Evolutionary conservation across 331 rosid genomes (phyloP), one percentile per base, ranked within the genome.

Genomic region (Rhamnella rubrinervis): DNA sequence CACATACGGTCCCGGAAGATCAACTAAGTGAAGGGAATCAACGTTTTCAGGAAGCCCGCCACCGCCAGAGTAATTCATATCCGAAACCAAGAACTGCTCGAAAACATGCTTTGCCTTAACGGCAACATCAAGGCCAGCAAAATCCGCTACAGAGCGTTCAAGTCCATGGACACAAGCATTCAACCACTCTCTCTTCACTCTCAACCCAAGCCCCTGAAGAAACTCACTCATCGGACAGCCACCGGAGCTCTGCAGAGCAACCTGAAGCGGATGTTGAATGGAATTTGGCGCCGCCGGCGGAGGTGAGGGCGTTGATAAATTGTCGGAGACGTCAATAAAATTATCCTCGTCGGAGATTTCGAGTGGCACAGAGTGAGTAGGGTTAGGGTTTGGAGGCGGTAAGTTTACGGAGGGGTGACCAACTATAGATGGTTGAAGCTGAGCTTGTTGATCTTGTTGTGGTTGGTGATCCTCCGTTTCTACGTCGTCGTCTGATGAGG

Each of bases 1-100:
- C 3, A 93, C 88, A 75, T 71, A 90, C 6, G 96, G 96, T 49
- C 98, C 98, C 0, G 96, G 81, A 62, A 93, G 96, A 75, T 86
- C 67, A 73, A 60, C 73, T 16, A 83, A 84, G 75, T 93, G 98
- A 85, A 93, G 84, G 40, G 90, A 83, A 65, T 76, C 78, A 8
- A 93, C 93, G 61, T 81, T 76, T 17, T 76, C 80, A 46, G 98
- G 98, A 40, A 93, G 93, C 56, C 81, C 71, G 6, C 97, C 96
- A 17, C 66, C 74, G 7, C 96, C 97, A 37, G 77, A 80, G 41
- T 11, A 65, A 73, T 88, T 93, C 89, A 90, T 81, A 62, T 93
- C 97, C 6, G 93, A 80, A 28, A 77, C 76, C 17, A 93, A 68
- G 12, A 85, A 93, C 78, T 84, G 89, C 82, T 85, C 85, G 77